phyloP scores from a whole-genome alignment of 1,139 yeast species.

The Taphrina wiesneri region DNA sequence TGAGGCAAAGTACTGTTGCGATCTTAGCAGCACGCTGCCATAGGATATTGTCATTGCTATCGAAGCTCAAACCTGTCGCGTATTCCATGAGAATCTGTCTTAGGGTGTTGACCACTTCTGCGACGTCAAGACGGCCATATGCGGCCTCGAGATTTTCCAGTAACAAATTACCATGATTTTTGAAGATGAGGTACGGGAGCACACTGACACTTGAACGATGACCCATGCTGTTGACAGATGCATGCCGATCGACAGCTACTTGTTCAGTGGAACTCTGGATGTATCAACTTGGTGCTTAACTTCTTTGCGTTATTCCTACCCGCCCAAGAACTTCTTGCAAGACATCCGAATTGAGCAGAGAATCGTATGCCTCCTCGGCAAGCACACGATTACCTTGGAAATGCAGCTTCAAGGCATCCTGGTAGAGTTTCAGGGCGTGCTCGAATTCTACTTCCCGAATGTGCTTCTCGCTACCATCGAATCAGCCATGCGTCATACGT shows the following conservation, averaged over 20 bases:
- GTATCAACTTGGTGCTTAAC: background rate
- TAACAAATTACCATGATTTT: conserved; percentile 72
- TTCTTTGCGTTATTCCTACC: background rate
- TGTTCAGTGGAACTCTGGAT: background rate
- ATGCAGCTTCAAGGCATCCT: conserved; percentile 66
- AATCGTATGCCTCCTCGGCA: conserved; percentile 61
- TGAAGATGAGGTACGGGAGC: conserved; percentile 22
- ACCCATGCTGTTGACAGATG: background rate
- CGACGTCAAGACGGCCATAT: conserved; percentile 37
- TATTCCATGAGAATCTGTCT: conserved; percentile 35
- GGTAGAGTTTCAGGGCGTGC: conserved; percentile 76
- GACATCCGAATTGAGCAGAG: conserved; percentile 67
- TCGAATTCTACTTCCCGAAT: conserved; percentile 58
- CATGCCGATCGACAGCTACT: background rate
- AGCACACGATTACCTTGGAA: conserved; percentile 52
- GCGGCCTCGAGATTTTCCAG: conserved; percentile 52
- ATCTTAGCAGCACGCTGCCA: conserved; percentile 38
- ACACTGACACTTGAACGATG: conserved; percentile 12
- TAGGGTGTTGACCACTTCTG: background rate
- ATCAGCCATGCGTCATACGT: background rate
- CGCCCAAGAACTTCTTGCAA: conserved; percentile 45
- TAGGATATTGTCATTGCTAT: conserved; percentile 45
- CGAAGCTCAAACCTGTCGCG: conserved; percentile 44
- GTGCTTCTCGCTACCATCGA: conserved; percentile 9
- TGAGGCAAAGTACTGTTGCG: conserved; percentile 31